Evolutionary conservation across 306 rosid species (phyloP).

Genomic region (Lotus japonicus): DNA sequence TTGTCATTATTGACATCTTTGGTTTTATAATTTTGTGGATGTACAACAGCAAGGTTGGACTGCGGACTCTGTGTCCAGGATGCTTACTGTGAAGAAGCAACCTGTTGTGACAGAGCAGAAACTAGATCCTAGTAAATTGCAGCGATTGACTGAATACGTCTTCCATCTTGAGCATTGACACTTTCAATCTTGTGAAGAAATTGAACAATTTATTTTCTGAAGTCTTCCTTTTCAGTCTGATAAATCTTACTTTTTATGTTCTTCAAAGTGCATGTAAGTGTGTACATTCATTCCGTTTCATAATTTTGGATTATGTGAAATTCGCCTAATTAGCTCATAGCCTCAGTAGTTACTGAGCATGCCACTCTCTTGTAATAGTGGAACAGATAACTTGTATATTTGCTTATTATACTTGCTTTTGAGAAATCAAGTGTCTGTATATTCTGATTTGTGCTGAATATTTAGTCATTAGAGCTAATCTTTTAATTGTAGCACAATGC

Average conservation of each 20-base stretch:
- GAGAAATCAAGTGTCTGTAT: neutral
- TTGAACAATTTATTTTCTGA: neutral
- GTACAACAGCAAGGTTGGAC: conserved; percentile 68
- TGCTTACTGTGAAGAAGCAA: conserved; percentile 83
- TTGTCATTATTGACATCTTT: neutral
- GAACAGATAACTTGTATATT: neutral
- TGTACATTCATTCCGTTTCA: conserved; percentile 4
- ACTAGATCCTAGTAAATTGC: conserved; percentile 72
- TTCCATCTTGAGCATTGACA: conserved; percentile 81
- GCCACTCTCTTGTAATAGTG: neutral
- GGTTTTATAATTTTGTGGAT: conserved; percentile 38
- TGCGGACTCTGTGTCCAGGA: conserved; percentile 58
- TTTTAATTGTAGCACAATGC: neutral
- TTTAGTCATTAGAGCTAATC: neutral
- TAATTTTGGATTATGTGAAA: conserved; percentile 15
- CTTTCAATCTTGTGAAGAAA: conserved; percentile 8
- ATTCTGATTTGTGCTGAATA: neutral
- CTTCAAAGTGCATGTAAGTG: neutral
- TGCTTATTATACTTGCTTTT: neutral
- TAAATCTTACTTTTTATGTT: neutral
- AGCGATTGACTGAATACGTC: conserved; percentile 85
- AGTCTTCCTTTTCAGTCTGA: neutral
- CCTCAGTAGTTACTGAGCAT: neutral
- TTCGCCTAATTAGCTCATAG: neutral
- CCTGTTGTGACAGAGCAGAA: conserved; percentile 64